Evolutionary conservation across 2,329 filamentous ascomycete species (phyloP).

Genomic region (Aspergillus tubingensis): DNA sequence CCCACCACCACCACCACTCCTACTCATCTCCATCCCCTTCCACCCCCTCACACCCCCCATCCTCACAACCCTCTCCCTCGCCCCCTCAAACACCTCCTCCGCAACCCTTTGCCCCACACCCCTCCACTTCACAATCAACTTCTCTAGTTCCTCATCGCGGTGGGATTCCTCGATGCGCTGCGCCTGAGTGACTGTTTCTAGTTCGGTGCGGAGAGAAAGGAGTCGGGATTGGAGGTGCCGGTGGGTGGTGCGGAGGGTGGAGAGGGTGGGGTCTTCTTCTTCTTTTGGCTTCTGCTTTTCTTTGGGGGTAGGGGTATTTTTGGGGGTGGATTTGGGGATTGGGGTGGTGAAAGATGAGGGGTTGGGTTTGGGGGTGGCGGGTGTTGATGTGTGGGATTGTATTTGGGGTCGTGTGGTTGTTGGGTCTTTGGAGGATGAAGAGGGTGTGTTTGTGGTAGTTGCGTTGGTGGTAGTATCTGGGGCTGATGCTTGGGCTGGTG

Average conservation of each 20-base stretch:
- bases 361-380: neutral
- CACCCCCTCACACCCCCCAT: constrained; percentile 65
- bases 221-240: constrained; percentile 35
- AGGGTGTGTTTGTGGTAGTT: constrained; percentile 10
- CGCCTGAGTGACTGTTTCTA: constrained; percentile 57
- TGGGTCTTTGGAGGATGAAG: constrained; percentile 27
- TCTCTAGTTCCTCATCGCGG: constrained; percentile 58
- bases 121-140: constrained; percentile 63
- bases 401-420: neutral
- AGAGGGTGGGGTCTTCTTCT: constrained; percentile 11
- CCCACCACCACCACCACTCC: constrained; percentile 39
- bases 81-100: constrained; percentile 65
- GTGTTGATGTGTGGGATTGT: constrained; percentile 19
- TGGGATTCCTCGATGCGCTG: constrained; percentile 49
- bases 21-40: constrained; percentile 47
- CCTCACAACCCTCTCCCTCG: constrained; percentile 61
- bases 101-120: constrained; percentile 62
- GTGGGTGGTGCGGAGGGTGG: constrained; percentile 38
- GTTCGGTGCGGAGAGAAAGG: constrained; percentile 39
- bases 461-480: neutral
- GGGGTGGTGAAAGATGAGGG: neutral
- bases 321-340: neutral
- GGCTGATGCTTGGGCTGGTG: constrained; percentile 12
- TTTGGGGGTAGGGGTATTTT: constrained; percentile 23
- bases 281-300: constrained; percentile 28